A percentile compares a stretch with the other conserved stretches of the same genome.
Evolutionary conservation across 345 rosid genomes (phyloP).

Genomic region (Aurinia saxatilis): DNA sequence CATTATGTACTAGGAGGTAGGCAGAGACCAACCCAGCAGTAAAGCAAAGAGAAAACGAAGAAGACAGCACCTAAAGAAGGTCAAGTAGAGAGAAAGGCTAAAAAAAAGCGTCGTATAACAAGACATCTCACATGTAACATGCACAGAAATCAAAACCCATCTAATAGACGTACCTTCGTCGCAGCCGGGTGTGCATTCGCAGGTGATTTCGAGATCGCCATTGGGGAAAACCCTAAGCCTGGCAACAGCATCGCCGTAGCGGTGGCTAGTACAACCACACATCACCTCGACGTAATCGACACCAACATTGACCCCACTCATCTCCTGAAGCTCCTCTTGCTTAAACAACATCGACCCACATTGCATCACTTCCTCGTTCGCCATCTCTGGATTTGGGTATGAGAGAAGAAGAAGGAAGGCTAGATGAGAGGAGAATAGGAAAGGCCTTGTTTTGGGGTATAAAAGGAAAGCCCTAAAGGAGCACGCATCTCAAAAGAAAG

Average conservation of each 20-base stretch:
- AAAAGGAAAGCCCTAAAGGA: constrained; percentile 36
- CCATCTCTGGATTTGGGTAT: constrained; percentile 34
- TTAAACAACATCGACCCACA: constrained; percentile 53
- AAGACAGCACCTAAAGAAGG: neutral
- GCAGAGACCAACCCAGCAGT: neutral
- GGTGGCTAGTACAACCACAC: constrained; percentile 98
- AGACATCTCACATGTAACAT: constrained; percentile 30
- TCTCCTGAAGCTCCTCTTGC: constrained; percentile 83
- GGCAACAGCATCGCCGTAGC: constrained; percentile 99
- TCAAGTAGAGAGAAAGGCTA: neutral
- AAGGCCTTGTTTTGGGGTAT: constrained; percentile 36
- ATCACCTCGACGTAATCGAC: constrained; percentile 81
- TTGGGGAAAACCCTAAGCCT: constrained; percentile 93
- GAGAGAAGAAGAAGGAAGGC: constrained; percentile 7
- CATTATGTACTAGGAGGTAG: neutral
- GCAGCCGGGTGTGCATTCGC: constrained; percentile 99
- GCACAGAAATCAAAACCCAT: constrained; percentile 36
- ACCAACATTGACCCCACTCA: constrained; percentile 66
- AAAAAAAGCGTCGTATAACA: too few species aligned
- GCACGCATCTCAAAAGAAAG: constrained; percentile 47
- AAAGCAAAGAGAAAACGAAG: constrained; percentile 2
- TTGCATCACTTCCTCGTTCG: constrained; percentile 45
- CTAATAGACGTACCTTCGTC: constrained; percentile 61
- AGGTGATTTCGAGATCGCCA: constrained; percentile 91
- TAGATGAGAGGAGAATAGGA: constrained; percentile 21